phyloP scores from a whole-genome alignment of 495 filamentous ascomycete species.

The Xylaria grammica region DNA sequence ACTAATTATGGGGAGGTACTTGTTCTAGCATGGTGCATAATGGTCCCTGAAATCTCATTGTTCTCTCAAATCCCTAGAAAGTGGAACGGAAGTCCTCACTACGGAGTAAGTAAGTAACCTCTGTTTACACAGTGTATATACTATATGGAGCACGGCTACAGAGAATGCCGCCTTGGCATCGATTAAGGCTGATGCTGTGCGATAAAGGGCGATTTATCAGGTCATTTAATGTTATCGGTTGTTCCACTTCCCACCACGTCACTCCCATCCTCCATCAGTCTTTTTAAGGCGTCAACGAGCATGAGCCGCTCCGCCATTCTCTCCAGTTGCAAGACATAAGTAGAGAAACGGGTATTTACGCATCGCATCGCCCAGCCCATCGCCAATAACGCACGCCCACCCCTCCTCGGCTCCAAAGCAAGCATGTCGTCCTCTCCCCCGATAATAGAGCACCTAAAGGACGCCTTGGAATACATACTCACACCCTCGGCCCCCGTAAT shows the following conservation, averaged over 20 bases:
- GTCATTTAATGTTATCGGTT: slow-evolving; percentile 18
- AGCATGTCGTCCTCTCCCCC: slow-evolving; percentile 21
- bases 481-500: slow-evolving; percentile 62
- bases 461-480: slow-evolving; percentile 50
- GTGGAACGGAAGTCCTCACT: slow-evolving; percentile 15
- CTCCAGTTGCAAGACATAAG: neutral
- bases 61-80: neutral
- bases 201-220: slow-evolving; percentile 15
- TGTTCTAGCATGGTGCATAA: neutral
- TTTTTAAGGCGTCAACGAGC: neutral
- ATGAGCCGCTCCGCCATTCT: slow-evolving; percentile 3
- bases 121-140: too few species aligned
- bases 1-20: neutral
- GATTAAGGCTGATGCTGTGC: slow-evolving; percentile 1
- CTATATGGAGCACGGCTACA: neutral
- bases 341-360: neutral
- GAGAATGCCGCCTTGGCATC: slow-evolving; percentile 16
- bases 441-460: slow-evolving; percentile 34
- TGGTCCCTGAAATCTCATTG: slow-evolving; percentile 13
- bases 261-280: slow-evolving; percentile 2
- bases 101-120: slow-evolving; percentile 6
- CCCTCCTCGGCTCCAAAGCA: neutral
- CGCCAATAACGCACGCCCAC: neutral
- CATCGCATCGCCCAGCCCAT: neutral
- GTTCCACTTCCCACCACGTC: slow-evolving; percentile 23